Evolutionary conservation across 2,329 filamentous ascomycete species (phyloP), one percentile per base, ranked within the genome.

Genomic region (Fusarium dimerum): DNA sequence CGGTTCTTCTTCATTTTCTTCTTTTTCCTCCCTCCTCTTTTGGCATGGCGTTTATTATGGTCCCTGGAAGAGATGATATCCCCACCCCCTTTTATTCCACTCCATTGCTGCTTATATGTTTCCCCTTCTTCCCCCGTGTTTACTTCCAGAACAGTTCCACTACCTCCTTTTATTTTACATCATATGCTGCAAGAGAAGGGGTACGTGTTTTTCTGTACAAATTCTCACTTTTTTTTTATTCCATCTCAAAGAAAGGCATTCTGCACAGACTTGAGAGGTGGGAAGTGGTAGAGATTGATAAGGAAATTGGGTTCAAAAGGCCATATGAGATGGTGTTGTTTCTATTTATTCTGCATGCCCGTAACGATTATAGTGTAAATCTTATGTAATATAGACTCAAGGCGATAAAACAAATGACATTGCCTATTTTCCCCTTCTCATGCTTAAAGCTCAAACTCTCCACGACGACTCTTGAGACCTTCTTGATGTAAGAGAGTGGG

Each of bases 61-160:
- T 54, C 44, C 50, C 47, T 52, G 60, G 56, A 65, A 64, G 60
- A 64, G 42, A 65, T 64, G 59, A 66, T 64, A 65, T 65, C 59
- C 62, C 64, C 55, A 56, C 66, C 59, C 34, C 51, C 48, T 55
- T 58, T 59, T 43, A 56, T 46, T n/a, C n/a, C 20, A 29, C 26
- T 49, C 4, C 45, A n/a, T 49, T 29, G 30, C 38, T 47, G 9
- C 45, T 53, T 15, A 36, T 36, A 12, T 36, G 10, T 36, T 15
- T 36, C 9, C 9, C 9, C 11, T 36, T 12, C 32, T 36, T 9
- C 7, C 20, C 7, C 20, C 20, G 7, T 26, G 20, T 26, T 26
- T 7, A 26, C 20, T 26, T 26, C 20, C 20, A 26, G 20, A 26
- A 26, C 20, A 26, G 20, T 26, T 7, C 20, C 7, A 26, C 20